These are phyloP conservation scores for Monosporascus sp. DNA, from an alignment of 2,329 filamentous ascomycete genomes.

Conservation along the genomic window DNA sequence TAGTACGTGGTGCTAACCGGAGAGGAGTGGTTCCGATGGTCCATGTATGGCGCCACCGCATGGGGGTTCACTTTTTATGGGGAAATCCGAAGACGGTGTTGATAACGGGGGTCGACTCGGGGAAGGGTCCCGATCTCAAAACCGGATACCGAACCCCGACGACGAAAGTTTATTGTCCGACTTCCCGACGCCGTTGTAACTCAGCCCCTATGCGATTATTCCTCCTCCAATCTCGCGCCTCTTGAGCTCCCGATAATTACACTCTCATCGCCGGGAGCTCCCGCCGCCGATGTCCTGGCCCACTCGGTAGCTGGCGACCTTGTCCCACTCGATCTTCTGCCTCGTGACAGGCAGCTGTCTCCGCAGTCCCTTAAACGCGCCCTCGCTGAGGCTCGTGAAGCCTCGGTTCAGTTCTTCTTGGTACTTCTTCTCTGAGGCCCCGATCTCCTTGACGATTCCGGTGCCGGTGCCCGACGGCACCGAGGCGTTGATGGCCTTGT, in stretches of 20 bases:
- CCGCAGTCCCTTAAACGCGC: constrained; percentile 87
- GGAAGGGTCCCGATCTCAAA: background rate
- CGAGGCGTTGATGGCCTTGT: constrained; percentile 63
- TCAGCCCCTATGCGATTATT: background rate
- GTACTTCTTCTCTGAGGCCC: constrained; percentile 79
- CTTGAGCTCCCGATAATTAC: no score
- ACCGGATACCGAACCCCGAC: background rate
- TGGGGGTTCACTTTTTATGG: background rate
- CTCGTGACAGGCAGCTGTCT: constrained; percentile 92
- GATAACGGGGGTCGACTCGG: background rate
- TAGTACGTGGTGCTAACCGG: background rate
- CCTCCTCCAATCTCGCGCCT: background rate
- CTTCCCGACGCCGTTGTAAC: background rate
- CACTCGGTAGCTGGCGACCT: constrained; percentile 86
- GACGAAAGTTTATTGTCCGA: background rate
- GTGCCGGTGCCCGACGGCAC: constrained; percentile 59
- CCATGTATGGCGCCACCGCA: background rate
- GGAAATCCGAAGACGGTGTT: background rate
- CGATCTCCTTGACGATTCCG: constrained; percentile 73
- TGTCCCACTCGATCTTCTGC: constrained; percentile 99
- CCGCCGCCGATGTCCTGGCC: constrained; percentile 74
- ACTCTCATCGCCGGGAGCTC: constrained; percentile 44
- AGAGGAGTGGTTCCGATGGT: background rate
- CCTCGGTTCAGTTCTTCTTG: constrained; percentile 93
- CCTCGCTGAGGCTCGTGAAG: constrained; percentile 84